A percentile compares a stretch with the other conserved stretches of the same genome.
Evolutionary conservation across 2,329 filamentous ascomycete species (phyloP).

Genomic region (Sclerotinia minor): DNA sequence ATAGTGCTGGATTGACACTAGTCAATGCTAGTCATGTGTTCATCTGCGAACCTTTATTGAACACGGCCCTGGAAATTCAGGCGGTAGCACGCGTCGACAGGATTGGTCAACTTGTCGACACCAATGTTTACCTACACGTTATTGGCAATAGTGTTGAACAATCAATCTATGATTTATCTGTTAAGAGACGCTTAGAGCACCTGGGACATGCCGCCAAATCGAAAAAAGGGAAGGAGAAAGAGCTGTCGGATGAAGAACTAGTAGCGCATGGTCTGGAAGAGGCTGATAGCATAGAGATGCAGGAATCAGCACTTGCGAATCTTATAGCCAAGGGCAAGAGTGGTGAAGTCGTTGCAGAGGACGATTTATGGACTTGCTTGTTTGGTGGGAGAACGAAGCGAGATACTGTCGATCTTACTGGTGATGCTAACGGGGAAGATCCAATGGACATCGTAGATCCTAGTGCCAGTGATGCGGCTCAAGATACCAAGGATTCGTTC

Average conservation of each 20-base stretch:
- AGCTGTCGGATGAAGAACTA: slow-evolving; percentile 47
- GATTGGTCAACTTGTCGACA: slow-evolving; percentile 84
- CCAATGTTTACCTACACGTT: slow-evolving; percentile 94
- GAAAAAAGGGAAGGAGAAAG: slow-evolving; percentile 46
- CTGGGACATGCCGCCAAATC: slow-evolving; percentile 53
- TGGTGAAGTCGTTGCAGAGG: slow-evolving; percentile 76
- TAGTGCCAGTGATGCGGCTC: neutral
- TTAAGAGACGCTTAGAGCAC: slow-evolving; percentile 74
- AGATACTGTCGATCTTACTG: neutral
- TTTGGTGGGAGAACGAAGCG: slow-evolving; percentile 57
- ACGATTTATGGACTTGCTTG: slow-evolving; percentile 85
- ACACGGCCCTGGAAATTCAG: slow-evolving; percentile 90
- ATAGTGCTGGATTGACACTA: slow-evolving; percentile 85
- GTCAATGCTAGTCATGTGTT: slow-evolving; percentile 94
- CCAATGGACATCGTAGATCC: neutral
- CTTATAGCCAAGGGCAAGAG: slow-evolving; percentile 71
- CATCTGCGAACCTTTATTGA: slow-evolving; percentile 88
- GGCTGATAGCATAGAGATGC: slow-evolving; percentile 81
- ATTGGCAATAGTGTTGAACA: slow-evolving; percentile 90
- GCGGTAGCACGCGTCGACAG: slow-evolving; percentile 93
- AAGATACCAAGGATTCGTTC: no score
- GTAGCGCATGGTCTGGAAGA: slow-evolving; percentile 69
- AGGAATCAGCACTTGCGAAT: slow-evolving; percentile 68
- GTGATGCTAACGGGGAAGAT: neutral
- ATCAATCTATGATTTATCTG: slow-evolving; percentile 84